Percentiles rank a stretch among this genome's conserved stretches.
phyloP scores from a whole-genome alignment of 1,284 basidiomycete genomes.

The Ustilago cynodontis region DNA sequence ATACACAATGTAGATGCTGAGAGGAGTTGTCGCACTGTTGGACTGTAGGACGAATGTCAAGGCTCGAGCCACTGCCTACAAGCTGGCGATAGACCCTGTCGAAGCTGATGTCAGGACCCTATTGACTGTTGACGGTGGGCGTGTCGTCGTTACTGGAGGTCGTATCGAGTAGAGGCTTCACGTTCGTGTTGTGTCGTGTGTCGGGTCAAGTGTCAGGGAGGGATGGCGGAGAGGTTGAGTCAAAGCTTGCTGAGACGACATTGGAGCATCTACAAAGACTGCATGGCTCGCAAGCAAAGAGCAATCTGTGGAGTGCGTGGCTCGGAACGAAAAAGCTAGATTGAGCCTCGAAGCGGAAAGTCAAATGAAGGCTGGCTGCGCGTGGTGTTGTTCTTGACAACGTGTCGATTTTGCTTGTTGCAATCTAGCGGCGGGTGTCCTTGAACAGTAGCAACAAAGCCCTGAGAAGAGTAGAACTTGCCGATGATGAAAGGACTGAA shows the following conservation, averaged over 20 bases:
- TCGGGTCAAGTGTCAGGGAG: not conserved
- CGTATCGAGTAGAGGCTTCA: not conserved
- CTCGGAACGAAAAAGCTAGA: slow-evolving; percentile 1
- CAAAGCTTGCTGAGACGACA: slow-evolving; percentile 9
- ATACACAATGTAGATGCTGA: not conserved
- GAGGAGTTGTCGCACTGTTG: not conserved
- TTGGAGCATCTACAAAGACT: slow-evolving; percentile 10
- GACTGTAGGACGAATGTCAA: not conserved
- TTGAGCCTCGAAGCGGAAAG: slow-evolving; percentile 17
- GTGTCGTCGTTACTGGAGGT: not conserved
- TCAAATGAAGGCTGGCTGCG: slow-evolving; percentile 22
- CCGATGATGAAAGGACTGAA: not conserved
- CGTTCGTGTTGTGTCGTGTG: not conserved
- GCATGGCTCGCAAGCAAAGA: slow-evolving; percentile 3
- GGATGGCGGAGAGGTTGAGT: slow-evolving; percentile 16
- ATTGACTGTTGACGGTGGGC: not conserved
- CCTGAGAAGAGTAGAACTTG: not conserved
- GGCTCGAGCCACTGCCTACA: not conserved
- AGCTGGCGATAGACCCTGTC: not conserved
- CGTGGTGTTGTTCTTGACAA: not conserved
- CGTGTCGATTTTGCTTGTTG: not conserved
- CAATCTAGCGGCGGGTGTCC: not conserved
- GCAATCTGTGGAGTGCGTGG: slow-evolving; percentile 7
- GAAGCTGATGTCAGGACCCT: not conserved
- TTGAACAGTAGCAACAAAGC: not conserved